Percentiles rank a stretch among this genome's conserved stretches.
Conservation (phyloP, 306 rosid genomes). For the Elaeagnus macrophylla region DNA sequence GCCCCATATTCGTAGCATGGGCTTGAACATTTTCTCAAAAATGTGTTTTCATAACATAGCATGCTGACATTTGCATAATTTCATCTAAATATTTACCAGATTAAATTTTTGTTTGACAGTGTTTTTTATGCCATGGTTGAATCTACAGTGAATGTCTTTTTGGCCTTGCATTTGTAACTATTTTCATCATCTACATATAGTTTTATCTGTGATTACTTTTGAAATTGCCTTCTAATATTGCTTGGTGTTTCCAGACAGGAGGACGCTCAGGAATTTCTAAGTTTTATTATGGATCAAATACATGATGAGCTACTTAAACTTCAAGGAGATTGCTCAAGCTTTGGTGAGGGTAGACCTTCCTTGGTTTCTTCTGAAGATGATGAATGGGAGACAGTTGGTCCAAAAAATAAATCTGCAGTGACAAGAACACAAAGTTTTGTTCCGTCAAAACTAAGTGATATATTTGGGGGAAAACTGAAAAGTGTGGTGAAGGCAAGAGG, state of each 20-base stretch:
- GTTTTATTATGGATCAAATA: constrained; percentile 88
- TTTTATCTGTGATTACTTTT: background rate
- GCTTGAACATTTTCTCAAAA: too few relatives aligned
- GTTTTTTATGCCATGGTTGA: too few relatives aligned
- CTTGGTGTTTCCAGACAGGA: constrained; percentile 60
- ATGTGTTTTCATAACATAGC: too few relatives aligned
- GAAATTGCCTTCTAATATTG: constrained; percentile 1
- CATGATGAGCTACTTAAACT: constrained; percentile 80
- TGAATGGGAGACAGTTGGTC: constrained; percentile 98
- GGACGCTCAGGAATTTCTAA: constrained; percentile 96
- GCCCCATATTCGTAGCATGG: too few relatives aligned
- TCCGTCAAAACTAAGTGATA: constrained; percentile 70
- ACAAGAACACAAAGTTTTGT: constrained; percentile 83
- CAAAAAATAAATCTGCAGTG: constrained; percentile 89
- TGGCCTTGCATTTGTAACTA: too few relatives aligned
- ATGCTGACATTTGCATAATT: too few relatives aligned
- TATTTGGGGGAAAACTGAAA: constrained; percentile 77
- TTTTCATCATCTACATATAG: background rate
- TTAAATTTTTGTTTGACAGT: too few relatives aligned
- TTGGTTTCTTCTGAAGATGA: constrained; percentile 85
- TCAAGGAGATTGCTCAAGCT: constrained; percentile 48
- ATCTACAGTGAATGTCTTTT: too few relatives aligned
- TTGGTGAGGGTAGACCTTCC: constrained; percentile 47
- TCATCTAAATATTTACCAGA: too few relatives aligned
- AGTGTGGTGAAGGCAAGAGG: constrained; percentile 86